A percentile compares a stretch with the other conserved stretches of the same genome.
Evolutionary conservation across 768 basidiomycete species (phyloP).

Genomic region (Amanita thiersii): DNA sequence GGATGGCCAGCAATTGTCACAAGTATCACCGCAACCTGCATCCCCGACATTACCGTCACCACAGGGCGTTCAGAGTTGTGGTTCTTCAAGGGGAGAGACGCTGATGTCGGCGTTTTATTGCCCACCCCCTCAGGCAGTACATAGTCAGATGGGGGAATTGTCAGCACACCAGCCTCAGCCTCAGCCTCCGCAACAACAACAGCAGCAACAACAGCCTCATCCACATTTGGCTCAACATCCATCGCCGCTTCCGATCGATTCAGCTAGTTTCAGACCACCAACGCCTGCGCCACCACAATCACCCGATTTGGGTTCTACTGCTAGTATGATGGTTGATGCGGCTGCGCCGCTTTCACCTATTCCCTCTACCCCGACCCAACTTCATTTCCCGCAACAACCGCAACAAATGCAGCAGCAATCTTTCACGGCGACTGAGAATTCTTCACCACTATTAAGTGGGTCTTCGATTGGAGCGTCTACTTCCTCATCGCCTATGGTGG

Average conservation of each 20-base stretch:
- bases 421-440: background rate
- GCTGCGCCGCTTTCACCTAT: background rate
- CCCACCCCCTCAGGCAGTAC: conserved; percentile 11
- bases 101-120: conserved; percentile 21
- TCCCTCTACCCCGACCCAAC: background rate
- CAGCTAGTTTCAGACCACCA: background rate
- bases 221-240: background rate
- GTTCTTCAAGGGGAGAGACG: background rate
- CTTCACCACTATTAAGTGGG: background rate
- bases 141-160: background rate
- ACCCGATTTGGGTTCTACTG: too few relatives aligned
- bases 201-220: conserved; percentile 4
- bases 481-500: conserved; percentile 11
- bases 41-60: background rate
- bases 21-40: background rate
- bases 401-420: background rate
- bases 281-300: background rate
- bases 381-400: background rate
- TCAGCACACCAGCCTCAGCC: conserved; percentile 1
- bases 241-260: background rate
- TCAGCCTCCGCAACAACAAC: conserved; percentile 11
- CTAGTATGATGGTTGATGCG: background rate
- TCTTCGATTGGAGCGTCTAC: conserved; percentile 6
- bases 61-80: background rate
- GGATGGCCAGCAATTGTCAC: background rate